phyloP scores from a whole-genome alignment of 371 early-diverging fungal species.

The Syncephalastrum sp. region DNA sequence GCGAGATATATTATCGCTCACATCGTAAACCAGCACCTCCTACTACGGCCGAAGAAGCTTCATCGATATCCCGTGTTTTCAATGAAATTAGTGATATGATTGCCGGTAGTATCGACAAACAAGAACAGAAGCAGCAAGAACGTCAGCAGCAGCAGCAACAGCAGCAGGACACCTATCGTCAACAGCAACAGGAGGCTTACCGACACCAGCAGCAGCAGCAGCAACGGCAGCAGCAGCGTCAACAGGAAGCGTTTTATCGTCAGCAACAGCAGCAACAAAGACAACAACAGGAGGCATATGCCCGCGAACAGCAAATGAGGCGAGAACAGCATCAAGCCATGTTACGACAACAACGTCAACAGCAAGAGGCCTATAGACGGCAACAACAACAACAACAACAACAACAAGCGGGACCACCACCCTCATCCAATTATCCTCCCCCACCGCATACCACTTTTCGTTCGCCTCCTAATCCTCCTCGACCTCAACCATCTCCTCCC shows the following conservation, averaged over 20 bases:
- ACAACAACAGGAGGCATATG: constrained; percentile 1
- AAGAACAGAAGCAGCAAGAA: too few species aligned
- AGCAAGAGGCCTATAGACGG: background rate
- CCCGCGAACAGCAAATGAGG: too few species aligned
- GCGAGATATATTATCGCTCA: constrained; percentile 38
- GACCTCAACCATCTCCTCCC: constrained; percentile 13
- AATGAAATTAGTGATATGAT: constrained; percentile 10
- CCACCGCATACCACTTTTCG: constrained; percentile 4
- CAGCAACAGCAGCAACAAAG: constrained; percentile 11
- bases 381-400: constrained; percentile 16
- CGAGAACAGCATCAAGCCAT: too few species aligned
- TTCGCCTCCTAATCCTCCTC: constrained; percentile 7
- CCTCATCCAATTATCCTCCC: constrained; percentile 6
- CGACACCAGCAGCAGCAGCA: background rate
- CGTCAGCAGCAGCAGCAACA: background rate
- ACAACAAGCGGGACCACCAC: constrained; percentile 7
- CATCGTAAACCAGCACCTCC: constrained; percentile 7
- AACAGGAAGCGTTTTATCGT: background rate
- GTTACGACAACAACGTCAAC: background rate
- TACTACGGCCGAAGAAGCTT: background rate
- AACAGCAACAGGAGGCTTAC: background rate
- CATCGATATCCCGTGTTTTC: constrained; percentile 8
- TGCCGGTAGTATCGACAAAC: constrained; percentile 3
- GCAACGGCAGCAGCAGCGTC: constrained; percentile 12
- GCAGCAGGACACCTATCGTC: constrained; percentile 5